Evolutionary conservation across 257 asterid genomes (phyloP).

Genomic region (Solanum stenotomum): DNA sequence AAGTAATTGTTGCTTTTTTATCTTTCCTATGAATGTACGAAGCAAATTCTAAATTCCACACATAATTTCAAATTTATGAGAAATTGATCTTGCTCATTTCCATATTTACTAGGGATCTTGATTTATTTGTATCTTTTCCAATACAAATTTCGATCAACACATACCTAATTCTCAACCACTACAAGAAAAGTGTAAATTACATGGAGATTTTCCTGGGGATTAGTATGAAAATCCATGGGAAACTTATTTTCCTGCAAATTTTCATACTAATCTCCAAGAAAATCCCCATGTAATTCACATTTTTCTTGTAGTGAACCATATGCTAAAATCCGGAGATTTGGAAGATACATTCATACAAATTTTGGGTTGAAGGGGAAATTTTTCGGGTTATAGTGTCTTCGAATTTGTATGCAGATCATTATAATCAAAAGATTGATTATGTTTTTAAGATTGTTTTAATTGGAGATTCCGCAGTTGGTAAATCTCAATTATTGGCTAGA

Average conservation of each 20-base stretch:
- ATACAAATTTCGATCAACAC: too few species aligned
- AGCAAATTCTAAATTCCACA: neutral
- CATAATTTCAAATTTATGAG: neutral
- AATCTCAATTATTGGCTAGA: slow-evolving; percentile 78
- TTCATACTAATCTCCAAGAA: too few species aligned
- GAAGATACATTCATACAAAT: too few species aligned
- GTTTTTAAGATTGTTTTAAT: slow-evolving; percentile 74
- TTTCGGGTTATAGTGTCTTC: slow-evolving; percentile 36
- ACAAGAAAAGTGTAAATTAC: too few species aligned
- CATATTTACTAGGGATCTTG: neutral
- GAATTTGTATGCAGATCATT: slow-evolving; percentile 46
- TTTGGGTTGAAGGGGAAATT: neutral
- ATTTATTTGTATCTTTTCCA: neutral
- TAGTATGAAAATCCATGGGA: too few species aligned
- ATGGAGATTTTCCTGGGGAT: too few species aligned
- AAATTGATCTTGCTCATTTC: neutral
- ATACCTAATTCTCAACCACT: too few species aligned
- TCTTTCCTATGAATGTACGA: neutral
- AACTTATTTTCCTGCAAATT: too few species aligned
- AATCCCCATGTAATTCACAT: too few species aligned
- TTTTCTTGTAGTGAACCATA: too few species aligned
- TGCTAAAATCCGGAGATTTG: too few species aligned
- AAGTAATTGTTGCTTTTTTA: neutral
- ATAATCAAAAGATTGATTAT: slow-evolving; percentile 77
- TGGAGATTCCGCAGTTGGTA: slow-evolving; percentile 87